Base-by-base conservation (phyloP, 805 yeast genomes). In the Pichia californica region DNA sequence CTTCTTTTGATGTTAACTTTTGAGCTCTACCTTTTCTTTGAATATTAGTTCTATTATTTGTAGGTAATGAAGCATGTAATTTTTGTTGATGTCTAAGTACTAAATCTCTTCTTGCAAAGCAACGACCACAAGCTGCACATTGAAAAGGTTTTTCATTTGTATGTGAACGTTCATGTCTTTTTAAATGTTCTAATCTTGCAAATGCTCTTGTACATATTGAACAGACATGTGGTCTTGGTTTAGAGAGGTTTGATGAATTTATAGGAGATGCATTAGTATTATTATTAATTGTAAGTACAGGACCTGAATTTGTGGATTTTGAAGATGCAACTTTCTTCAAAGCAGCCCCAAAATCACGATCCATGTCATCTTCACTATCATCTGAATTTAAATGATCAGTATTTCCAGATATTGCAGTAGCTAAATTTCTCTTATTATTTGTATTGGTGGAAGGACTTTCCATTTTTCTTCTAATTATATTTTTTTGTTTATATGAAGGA, bases 91-190 rank as follows among this genome's bases (percentile, higher is more conserved):
- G 99, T 47, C 99, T 75, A 43, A 93, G 71, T 25, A 93, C 88
- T 58, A 84, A 70, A 59, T 84, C 91, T 44, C 97, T 69, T 44
- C 99, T 71, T 5, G 98, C 97, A 67, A 93, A 91, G 58, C 96
- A 85, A 39, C 98, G 78, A 28, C 95, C 97, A 64, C 98, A 91
- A 8, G 89, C 89, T 2, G 95, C 94, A 66, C 99, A 91, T 59
- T 87, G 93, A 66, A 83, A 91, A 1, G 98, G 98, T 60, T 88
- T 88, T 63, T 89, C 97, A 61, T 89, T 87, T 9, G 99, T 91
- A 61, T 91, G 99, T 0, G 94, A 82, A 32, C 97, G 70, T 55
- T 88, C 94, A 59, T 91, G 99, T 45, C 99, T 79, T 62, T 86
- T 88, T 57, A 93, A 71, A 64, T 91, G 99, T 63, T 91, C 99